phyloP scores from a whole-genome alignment of 2,329 filamentous ascomycete species.

The Zalaria sp. region DNA sequence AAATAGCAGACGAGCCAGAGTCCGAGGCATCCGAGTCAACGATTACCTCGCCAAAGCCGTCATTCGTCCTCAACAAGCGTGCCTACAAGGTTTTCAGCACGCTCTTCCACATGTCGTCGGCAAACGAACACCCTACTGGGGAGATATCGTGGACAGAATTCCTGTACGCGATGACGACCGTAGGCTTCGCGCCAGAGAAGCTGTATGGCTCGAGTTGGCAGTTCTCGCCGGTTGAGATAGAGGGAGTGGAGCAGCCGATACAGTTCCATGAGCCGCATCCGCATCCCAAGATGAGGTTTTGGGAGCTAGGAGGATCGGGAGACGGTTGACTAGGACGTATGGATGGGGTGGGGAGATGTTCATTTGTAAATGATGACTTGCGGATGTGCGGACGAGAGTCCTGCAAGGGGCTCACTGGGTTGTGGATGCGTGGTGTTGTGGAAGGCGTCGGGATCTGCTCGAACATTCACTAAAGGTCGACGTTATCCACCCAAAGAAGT shows the following conservation, averaged over 20 bases:
- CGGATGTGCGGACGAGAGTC: no score
- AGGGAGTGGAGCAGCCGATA: constrained; percentile 32
- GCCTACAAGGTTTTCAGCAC: constrained; percentile 27
- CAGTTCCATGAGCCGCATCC: constrained; percentile 48
- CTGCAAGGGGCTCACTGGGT: no score
- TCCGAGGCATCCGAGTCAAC: background rate
- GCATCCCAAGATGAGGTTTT: constrained; percentile 33
- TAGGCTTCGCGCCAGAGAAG: constrained; percentile 39
- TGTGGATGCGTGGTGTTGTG: no score
- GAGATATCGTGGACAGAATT: constrained; percentile 40
- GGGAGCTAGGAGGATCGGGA: constrained; percentile 29
- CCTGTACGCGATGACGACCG: constrained; percentile 35
- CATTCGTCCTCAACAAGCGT: constrained; percentile 8
- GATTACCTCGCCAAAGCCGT: background rate
- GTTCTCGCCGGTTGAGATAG: constrained; percentile 30
- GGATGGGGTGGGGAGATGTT: constrained; percentile 38
- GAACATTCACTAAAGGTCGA: no score
- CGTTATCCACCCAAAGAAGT: no score
- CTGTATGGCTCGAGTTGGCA: constrained; percentile 47
- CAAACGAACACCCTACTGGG: background rate
- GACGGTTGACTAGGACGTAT: constrained; percentile 34
- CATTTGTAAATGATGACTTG: no score
- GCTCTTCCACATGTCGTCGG: constrained; percentile 25
- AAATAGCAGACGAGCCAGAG: background rate
- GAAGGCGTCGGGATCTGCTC: no score